Conservation (phyloP, 257 asterid genomes). For the Ilex asprella region DNA sequence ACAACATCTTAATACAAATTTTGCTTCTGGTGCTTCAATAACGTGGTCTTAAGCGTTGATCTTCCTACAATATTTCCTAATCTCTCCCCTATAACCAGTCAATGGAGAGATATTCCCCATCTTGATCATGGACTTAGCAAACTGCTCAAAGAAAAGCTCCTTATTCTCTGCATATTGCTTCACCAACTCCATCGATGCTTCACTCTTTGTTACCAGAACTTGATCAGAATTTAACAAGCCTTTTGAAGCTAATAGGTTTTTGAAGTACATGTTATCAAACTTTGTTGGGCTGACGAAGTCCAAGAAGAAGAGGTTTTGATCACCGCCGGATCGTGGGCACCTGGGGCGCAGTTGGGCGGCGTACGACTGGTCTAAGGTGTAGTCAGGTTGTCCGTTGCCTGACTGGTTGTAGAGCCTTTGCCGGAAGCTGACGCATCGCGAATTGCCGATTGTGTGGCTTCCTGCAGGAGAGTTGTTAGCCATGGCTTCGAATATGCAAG, state of each 20-base stretch:
- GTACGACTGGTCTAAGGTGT: conserved; percentile 43
- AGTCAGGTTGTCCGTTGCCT: conserved; percentile 57
- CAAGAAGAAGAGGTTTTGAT: conserved; percentile 61
- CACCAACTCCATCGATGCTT: conserved; percentile 51
- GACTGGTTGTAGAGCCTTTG: conserved; percentile 83
- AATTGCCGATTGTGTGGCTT: conserved; percentile 82
- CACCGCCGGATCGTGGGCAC: conserved; percentile 84
- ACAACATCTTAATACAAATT: background rate
- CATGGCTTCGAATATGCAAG: no score
- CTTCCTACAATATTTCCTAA: conserved; percentile 70
- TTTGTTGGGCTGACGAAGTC: conserved; percentile 53
- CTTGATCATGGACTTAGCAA: conserved; percentile 72
- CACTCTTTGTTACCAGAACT: conserved; percentile 62
- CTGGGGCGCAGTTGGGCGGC: conserved; percentile 51
- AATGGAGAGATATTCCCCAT: conserved; percentile 83
- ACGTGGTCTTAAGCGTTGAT: conserved; percentile 28
- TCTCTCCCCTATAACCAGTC: conserved; percentile 71
- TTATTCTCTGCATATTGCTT: conserved; percentile 56
- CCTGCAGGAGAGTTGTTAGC: conserved; percentile 30
- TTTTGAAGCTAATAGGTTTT: conserved; percentile 54
- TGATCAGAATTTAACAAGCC: conserved; percentile 78
- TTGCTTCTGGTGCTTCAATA: no score
- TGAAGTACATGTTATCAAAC: conserved; percentile 79
- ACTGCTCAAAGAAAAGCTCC: conserved; percentile 64
- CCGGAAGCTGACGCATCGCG: conserved; percentile 77